These are phyloP conservation scores for Fistulifera solaris DNA, from an alignment of 108 stramenopile genomes.

Conservation along the genomic window DNA sequence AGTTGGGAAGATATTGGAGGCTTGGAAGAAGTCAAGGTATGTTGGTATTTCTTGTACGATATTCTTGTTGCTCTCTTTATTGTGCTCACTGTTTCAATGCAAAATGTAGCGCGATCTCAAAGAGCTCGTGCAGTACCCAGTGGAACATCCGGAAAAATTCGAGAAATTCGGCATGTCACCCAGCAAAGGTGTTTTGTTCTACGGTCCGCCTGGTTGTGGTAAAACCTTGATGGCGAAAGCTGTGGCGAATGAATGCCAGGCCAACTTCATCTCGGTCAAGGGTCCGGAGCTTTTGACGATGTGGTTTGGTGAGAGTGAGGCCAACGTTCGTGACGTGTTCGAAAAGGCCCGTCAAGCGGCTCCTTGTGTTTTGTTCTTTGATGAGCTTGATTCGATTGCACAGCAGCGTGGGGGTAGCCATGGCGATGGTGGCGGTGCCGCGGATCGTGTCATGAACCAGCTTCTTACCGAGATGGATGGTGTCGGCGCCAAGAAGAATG, in stretches of 20 bases:
- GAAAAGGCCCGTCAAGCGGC: conserved; percentile 99
- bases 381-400: conserved; percentile 99
- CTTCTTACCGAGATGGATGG: conserved; percentile 99
- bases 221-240: conserved; percentile 99
- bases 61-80: too few species aligned
- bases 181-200: conserved; percentile 97
- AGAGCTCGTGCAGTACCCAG: conserved; percentile 99
- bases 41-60: conserved; percentile 19
- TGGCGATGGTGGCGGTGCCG: conserved; percentile 99
- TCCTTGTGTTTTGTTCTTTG: conserved; percentile 99
- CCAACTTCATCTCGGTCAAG: conserved; percentile 98
- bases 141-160: conserved; percentile 99
- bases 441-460: conserved; percentile 99
- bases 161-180: conserved; percentile 99
- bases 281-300: conserved; percentile 99
- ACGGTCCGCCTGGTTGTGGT: conserved; percentile 99
- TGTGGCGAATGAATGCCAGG: conserved; percentile 99
- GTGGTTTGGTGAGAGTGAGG: conserved; percentile 99
- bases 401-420: conserved; percentile 88
- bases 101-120: conserved; percentile 94
- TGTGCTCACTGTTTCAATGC: too few species aligned
- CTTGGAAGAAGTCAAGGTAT: conserved; percentile 92
- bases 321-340: conserved; percentile 99
- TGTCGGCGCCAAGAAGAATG: conserved; percentile 99
- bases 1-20: conserved; percentile 99